Base-by-base conservation (phyloP, 2,329 filamentous ascomycete genomes). In the Microthyrium microscopicum region DNA sequence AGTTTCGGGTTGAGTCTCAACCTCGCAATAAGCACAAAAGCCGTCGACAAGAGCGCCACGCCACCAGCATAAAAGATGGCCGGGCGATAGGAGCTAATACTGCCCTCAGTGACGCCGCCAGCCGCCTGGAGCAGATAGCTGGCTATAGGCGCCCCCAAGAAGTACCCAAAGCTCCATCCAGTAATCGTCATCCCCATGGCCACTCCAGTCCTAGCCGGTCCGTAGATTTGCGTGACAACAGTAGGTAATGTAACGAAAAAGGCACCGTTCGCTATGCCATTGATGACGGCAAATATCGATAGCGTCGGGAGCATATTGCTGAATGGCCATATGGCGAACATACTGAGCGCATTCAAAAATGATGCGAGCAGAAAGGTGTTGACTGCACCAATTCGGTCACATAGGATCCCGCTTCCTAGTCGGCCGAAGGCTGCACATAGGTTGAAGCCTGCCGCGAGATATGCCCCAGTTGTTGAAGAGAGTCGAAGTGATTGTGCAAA, bases 271-370 rank as follows among this genome's bases (percentile, higher is more conserved):
- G 48, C 46, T 7, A 50, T 40, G 13, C 49, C 49, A 13, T 50
- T 51, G 8, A 50, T 12, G 8, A 42, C 40, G 1, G 47, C 45
- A 29, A 52, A 50, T 12, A 49, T 8, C 7, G 49, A 32, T 11
- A 50, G 40, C 1, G 49, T 46, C 2, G 39, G 44, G 12, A 50
- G 16, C 1, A 45, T 43, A 7, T 42, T 43, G 0, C 45, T 48
- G 0, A 49, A 43, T 5, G 47, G 46, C 49, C 48, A 51, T 9
- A 50, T 50, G 0, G 46, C 48, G 4, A 50, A 34, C 47, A 52
- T 50, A 19, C 42, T 46, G 3, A 40, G 31, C 1, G 46, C 44
- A 22, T 52, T 47, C 20, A 50, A 20, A 0, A 42, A 19, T 42
- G 46, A 48, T 2, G 45, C 42, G 22, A 49, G 37, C 8, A 49